phyloP scores from a whole-genome alignment of 192 early-diverging fungal genomes.

The Spinellus fusiger region DNA sequence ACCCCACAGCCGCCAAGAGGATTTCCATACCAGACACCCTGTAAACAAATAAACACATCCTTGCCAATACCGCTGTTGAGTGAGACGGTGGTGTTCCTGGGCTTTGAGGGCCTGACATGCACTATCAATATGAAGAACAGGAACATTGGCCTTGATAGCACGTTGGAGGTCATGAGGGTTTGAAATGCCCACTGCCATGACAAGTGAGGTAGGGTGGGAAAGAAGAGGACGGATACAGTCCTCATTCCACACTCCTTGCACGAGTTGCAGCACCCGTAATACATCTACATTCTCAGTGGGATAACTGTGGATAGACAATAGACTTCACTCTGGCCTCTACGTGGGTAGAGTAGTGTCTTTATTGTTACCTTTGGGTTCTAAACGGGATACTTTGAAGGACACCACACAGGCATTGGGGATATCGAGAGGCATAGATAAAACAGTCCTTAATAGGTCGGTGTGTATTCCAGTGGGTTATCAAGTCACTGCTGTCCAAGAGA shows the following conservation, averaged over 20 bases:
- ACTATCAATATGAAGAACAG: conserved; percentile 17
- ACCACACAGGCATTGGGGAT: neutral
- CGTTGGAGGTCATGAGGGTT: conserved; percentile 19
- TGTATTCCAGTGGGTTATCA: no score
- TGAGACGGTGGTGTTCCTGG: neutral
- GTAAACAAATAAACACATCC: conserved; percentile 1
- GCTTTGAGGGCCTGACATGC: conserved; percentile 12
- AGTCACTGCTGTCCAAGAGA: neutral
- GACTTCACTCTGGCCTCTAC: no score
- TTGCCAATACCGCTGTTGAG: conserved; percentile 3
- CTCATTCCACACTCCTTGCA: neutral
- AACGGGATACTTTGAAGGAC: neutral
- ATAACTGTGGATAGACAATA: no score
- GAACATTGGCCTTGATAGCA: conserved; percentile 1
- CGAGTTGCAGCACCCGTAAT: neutral
- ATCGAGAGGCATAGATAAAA: no score
- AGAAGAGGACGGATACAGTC: neutral
- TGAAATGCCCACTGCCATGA: conserved; percentile 16
- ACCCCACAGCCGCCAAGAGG: neutral
- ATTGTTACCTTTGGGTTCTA: neutral
- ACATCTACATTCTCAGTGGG: neutral
- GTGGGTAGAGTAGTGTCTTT: no score
- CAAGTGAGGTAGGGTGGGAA: neutral
- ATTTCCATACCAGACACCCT: neutral
- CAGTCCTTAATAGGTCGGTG: no score